Percentiles rank a stretch among this genome's conserved stretches.
Evolutionary conservation across 1,139 yeast species (phyloP).

Genomic region (Lizanozyma gosingica): DNA sequence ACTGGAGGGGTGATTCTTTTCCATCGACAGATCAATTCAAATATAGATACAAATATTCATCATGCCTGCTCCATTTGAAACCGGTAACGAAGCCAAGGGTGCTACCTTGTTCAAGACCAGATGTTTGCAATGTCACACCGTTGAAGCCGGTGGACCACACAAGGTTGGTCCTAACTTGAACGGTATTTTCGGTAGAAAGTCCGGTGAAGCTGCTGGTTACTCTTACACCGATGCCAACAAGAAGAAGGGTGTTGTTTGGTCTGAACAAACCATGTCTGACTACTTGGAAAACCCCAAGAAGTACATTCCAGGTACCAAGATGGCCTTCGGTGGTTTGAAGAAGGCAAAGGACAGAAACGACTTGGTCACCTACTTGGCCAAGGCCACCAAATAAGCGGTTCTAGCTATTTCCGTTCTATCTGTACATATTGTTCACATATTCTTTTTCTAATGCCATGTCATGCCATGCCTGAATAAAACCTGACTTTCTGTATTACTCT

Average conservation of each 20-base stretch:
- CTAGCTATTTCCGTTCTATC: background rate
- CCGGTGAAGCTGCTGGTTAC: conserved; percentile 90
- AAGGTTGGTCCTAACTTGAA: conserved; percentile 98
- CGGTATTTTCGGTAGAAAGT: conserved; percentile 86
- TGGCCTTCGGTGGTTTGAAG: conserved; percentile 99
- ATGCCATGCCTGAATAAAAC: background rate
- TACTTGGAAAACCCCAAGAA: conserved; percentile 99
- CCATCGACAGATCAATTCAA: background rate
- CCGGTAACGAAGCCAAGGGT: conserved; percentile 93
- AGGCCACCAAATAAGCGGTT: conserved; percentile 54
- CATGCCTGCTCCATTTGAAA: conserved; percentile 60
- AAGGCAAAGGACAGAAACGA: conserved; percentile 98
- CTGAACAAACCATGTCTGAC: conserved; percentile 81
- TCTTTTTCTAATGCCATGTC: background rate
- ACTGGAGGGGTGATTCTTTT: background rate
- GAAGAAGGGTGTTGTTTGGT: conserved; percentile 89
- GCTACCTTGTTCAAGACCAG: conserved; percentile 97
- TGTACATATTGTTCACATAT: background rate
- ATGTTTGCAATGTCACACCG: conserved; percentile 98
- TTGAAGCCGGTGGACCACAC: conserved; percentile 93
- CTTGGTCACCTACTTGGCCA: conserved; percentile 79
- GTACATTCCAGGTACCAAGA: conserved; percentile 99
- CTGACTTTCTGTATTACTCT: too few relatives aligned
- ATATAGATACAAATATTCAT: too few relatives aligned
- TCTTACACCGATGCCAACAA: conserved; percentile 98